Percentiles rank a stretch among this genome's conserved stretches.
Conservation (phyloP, 1,284 basidiomycete genomes). For the Sphaerobolus stellatus region DNA sequence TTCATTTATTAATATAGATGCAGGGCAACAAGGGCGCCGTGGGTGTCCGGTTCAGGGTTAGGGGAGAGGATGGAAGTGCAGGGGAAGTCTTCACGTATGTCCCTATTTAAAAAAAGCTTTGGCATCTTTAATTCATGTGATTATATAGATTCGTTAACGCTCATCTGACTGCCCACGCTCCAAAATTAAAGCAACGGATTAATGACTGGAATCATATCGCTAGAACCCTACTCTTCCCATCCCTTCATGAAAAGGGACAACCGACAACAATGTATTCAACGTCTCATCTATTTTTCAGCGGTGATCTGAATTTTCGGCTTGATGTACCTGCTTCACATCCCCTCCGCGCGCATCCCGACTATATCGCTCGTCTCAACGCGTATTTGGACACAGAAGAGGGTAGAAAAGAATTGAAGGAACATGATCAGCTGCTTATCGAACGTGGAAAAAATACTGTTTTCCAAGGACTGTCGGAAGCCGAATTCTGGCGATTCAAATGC, state of each 20-base stretch:
- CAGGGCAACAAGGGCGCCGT: slow-evolving; percentile 93
- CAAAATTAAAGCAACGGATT: slow-evolving; percentile 71
- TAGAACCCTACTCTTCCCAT: slow-evolving; percentile 75
- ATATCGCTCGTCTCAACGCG: slow-evolving; percentile 6
- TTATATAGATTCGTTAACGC: slow-evolving; percentile 82
- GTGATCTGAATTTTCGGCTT: slow-evolving; percentile 90
- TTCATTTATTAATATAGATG: neutral
- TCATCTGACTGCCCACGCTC: slow-evolving; percentile 85
- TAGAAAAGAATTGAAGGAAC: slow-evolving; percentile 66
- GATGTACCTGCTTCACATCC: slow-evolving; percentile 52
- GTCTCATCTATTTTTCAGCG: slow-evolving; percentile 83
- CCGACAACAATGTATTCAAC: slow-evolving; percentile 72
- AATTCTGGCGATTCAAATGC: slow-evolving; percentile 83
- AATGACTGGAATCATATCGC: slow-evolving; percentile 84
- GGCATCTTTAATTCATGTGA: slow-evolving; percentile 6
- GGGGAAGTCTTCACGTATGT: slow-evolving; percentile 85
- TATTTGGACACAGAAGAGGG: slow-evolving; percentile 52
- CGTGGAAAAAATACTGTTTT: slow-evolving; percentile 64
- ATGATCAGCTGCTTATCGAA: slow-evolving; percentile 75
- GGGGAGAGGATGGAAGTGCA: slow-evolving; percentile 48
- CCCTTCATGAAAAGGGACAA: slow-evolving; percentile 34
- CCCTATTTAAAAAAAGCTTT: slow-evolving; percentile 1
- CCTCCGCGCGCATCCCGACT: slow-evolving; percentile 27
- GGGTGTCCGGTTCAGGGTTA: slow-evolving; percentile 79
- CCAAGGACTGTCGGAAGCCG: slow-evolving; percentile 75